phyloP scores from a whole-genome alignment of 2,329 filamentous ascomycete genomes.

The Monilinia polystroma region DNA sequence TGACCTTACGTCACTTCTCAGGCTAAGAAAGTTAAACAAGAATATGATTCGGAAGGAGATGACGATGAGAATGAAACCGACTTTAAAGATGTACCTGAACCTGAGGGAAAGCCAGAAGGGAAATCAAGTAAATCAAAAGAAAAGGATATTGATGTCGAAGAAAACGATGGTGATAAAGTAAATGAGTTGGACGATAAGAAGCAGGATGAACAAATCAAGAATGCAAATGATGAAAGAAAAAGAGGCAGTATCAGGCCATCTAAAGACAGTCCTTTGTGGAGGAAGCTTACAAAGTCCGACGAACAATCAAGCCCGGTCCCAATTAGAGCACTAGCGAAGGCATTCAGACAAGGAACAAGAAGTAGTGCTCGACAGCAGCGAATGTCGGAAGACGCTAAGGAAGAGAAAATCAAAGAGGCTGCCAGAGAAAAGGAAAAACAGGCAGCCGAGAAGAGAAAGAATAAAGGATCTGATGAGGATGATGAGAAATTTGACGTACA shows the following conservation, averaged over 20 bases:
- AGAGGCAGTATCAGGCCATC: conserved; percentile 15
- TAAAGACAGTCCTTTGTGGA: background rate
- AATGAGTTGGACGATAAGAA: conserved; percentile 8
- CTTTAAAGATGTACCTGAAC: conserved; percentile 46
- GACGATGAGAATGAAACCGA: conserved; percentile 45
- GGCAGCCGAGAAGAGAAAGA: conserved; percentile 16
- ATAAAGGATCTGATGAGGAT: conserved; percentile 2
- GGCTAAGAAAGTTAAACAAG: conserved; percentile 45
- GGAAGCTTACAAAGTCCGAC: conserved; percentile 12
- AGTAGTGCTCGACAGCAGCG: conserved; percentile 28
- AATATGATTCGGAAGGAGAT: conserved; percentile 44
- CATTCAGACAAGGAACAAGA: conserved; percentile 28
- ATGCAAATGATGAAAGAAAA: conserved; percentile 10
- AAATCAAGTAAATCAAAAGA: conserved; percentile 30
- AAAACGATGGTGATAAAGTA: background rate
- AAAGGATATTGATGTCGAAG: background rate
- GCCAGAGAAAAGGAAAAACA: background rate
- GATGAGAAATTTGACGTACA: background rate
- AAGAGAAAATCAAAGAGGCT: conserved; percentile 29
- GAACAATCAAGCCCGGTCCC: no score
- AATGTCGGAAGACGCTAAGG: conserved; percentile 26
- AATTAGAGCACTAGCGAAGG: conserved; percentile 24
- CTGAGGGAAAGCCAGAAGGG: conserved; percentile 44
- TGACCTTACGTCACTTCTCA: conserved; percentile 25
- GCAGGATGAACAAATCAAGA: conserved; percentile 20